Evolutionary conservation across 2,329 filamentous ascomycete genomes (phyloP), one percentile per base, ranked within the genome.

Genomic region (Diaporthe sp.): DNA sequence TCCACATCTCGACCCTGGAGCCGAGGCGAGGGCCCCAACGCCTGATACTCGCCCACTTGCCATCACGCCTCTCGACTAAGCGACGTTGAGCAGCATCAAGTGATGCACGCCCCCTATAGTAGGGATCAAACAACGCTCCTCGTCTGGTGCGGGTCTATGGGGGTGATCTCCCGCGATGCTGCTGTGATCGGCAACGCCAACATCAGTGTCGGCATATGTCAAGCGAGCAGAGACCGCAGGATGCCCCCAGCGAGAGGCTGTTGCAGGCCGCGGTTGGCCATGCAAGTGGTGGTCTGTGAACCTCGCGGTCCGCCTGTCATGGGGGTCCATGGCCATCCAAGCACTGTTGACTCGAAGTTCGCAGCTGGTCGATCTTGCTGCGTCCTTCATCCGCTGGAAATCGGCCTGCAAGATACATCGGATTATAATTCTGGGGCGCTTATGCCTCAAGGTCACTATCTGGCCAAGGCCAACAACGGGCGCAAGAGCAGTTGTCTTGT

Each of bases 301-400:
- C n/a, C 28, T 55, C n/a, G 17, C 13, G n/a, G 34, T 55, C 68
- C n/a, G 57, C 44, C 10, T 62, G 44, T 34, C 71, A 31, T 28
- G 31, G 25, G 37, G 46, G 46, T 58, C 37, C 58, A 46, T 46
- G 42, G 58, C 39, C 42, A 46, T 39, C 39, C 34, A 44, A 65
- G 58, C 39, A 31, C 58, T 55, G 58, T 55, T 73, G 71, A 34
- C 55, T 72, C 53, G 70, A 60, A 39, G 44, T 39, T 51, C n/a
- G 10, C 44, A 44, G 57, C 19, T 34, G 55, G 9, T 34, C 37
- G 49, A 42, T 55, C n/a, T n/a, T 17, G n/a, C 10, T 17, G 34
- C 44, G 58, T 31, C n/a, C 17, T 44, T 28, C 17, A 31, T 55
- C 58, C 34, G 34, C 57, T 44, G 22, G 7, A 60, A 46, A 60